Evolutionary conservation across 2,329 filamentous ascomycete species (phyloP), one percentile per base, ranked within the genome.

Genomic region (Talaromyces albobiverticillius): DNA sequence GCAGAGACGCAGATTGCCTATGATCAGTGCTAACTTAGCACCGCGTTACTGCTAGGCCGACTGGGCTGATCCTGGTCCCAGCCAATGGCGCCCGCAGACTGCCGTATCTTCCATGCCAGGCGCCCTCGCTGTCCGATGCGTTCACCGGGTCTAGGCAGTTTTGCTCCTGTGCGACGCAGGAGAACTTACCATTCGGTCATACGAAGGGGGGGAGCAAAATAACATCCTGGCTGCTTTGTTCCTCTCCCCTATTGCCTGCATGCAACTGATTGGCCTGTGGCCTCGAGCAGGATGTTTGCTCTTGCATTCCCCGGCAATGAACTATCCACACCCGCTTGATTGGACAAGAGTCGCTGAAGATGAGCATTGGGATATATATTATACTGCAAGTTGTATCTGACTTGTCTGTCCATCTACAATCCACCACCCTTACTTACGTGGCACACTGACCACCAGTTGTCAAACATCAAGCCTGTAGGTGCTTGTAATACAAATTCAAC

Each of bases 381-480:
- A 34, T 10, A 14, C 29, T 49, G 38, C 38, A 49, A 49, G 23
- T 34, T 40, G 26, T 38, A 31, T 38, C 16, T 18, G 36, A 29
- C 42, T 26, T 45, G 26, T 23, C 46, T 46, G 20, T 20, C 41
- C 38, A 49, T 54, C 46, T 45, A 46, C 29, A 22, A 36, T 45
- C 32, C 31, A 49, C 36, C 18, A 22, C 22, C 31, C 34, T 13
- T 23, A 40, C 48, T 38, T 55, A 55, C 53, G 53, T 55, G 53
- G 53, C 53, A 55, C 53, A 47, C 16, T 55, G 23, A 34, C 48
- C 41, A 51, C 47, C 53, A 41, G 18, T 51, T 43, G 40, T 34
- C 40, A 42, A 42, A 42, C 36, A 26, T 3, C 34, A 36, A 25
- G 34, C 29, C 26, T 29, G 7, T 46, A 42, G 45, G 51, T 34